phyloP scores from a whole-genome alignment of 345 rosid genomes.

The Gossypium longicalyx region DNA sequence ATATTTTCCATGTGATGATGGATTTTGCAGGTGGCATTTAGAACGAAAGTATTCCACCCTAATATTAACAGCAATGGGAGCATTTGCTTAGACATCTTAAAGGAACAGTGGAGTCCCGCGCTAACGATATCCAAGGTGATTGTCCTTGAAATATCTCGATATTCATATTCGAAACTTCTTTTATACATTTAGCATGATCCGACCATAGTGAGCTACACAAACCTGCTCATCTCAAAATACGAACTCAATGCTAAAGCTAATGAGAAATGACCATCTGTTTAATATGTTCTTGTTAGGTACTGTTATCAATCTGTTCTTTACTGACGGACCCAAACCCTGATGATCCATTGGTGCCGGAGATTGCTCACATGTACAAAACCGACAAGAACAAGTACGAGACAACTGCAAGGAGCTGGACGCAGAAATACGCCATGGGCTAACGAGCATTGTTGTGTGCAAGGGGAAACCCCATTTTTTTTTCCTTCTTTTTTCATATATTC shows the following conservation, averaged over 20 bases:
- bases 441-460: constrained; percentile 17
- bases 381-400: constrained; percentile 89
- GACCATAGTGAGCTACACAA: background rate
- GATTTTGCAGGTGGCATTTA: constrained; percentile 71
- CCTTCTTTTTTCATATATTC: constrained; percentile 5
- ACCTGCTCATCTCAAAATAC: background rate
- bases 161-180: background rate
- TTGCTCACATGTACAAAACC: constrained; percentile 94
- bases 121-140: constrained; percentile 86
- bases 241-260: background rate
- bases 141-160: background rate
- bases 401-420: constrained; percentile 98
- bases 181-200: background rate
- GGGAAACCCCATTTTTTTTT: constrained; percentile 14
- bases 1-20: background rate
- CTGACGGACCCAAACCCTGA: constrained; percentile 96
- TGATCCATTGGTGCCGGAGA: constrained; percentile 94
- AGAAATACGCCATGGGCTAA: constrained; percentile 97
- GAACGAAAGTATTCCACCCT: constrained; percentile 92
- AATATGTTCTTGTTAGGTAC: constrained; percentile 36
- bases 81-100: constrained; percentile 94
- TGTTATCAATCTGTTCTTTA: constrained; percentile 89
- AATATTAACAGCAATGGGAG: constrained; percentile 94
- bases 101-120: constrained; percentile 99
- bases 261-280: background rate